These are phyloP conservation scores for Aspergillus bertholletiae DNA, from an alignment of 495 filamentous ascomycete species.

Conservation along the genomic window DNA sequence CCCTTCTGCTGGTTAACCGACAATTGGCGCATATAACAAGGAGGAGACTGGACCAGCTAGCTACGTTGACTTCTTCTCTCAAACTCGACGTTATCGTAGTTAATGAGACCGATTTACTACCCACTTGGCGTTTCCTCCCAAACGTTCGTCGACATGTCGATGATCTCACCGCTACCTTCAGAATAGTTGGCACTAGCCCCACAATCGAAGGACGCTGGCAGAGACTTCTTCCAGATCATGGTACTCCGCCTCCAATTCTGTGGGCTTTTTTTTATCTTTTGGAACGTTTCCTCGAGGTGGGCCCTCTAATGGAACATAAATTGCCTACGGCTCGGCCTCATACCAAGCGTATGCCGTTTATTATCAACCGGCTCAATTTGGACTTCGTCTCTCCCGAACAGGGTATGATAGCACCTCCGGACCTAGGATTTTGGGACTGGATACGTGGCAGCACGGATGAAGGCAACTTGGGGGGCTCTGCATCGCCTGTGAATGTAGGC, in stretches of 20 bases:
- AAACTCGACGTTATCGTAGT: slow-evolving; percentile 1
- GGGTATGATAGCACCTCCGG: too few relatives aligned
- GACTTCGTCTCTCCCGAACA: too few relatives aligned
- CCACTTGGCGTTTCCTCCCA: background rate
- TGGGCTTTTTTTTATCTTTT: slow-evolving; percentile 1
- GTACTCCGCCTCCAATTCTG: background rate
- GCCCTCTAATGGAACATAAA: too few relatives aligned
- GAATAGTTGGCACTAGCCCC: background rate
- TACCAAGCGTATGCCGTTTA: too few relatives aligned
- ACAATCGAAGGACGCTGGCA: background rate
- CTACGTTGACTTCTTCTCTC: background rate
- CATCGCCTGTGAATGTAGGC: too few relatives aligned
- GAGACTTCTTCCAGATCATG: background rate
- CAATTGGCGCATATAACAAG: background rate
- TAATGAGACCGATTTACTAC: slow-evolving; percentile 1
- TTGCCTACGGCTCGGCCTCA: too few relatives aligned
- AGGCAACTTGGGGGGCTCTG: too few relatives aligned
- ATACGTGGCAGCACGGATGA: too few relatives aligned
- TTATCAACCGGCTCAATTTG: too few relatives aligned
- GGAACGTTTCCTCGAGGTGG: background rate
- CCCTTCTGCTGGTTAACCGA: slow-evolving; percentile 1
- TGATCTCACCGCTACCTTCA: background rate
- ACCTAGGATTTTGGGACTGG: too few relatives aligned
- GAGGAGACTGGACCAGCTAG: background rate
- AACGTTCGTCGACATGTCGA: background rate